These are phyloP conservation scores for Colletotrichum karsti DNA, from an alignment of 2,329 filamentous ascomycete species.

Conservation along the genomic window DNA sequence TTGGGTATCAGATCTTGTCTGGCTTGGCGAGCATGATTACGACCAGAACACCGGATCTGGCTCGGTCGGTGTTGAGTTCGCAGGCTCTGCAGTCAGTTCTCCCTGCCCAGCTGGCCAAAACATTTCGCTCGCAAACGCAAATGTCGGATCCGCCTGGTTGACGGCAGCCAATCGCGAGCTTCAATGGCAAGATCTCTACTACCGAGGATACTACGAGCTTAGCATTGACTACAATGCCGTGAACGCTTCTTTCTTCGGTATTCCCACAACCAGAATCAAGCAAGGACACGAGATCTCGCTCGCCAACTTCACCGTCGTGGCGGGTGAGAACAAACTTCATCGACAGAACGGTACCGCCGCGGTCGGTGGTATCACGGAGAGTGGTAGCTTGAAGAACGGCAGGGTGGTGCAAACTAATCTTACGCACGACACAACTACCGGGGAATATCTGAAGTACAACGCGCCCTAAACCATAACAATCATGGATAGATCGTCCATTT, in stretches of 20 bases:
- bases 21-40: slow-evolving; percentile 63
- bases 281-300: slow-evolving; percentile 73
- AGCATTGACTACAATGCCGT: slow-evolving; percentile 64
- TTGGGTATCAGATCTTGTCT: slow-evolving; percentile 69
- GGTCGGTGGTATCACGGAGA: slow-evolving; percentile 54
- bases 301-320: slow-evolving; percentile 74
- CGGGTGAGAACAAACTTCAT: slow-evolving; percentile 66
- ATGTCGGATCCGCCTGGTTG: neutral
- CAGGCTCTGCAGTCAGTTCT: slow-evolving; percentile 67
- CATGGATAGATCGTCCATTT: neutral
- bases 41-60: slow-evolving; percentile 61
- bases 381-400: slow-evolving; percentile 62
- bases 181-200: slow-evolving; percentile 79
- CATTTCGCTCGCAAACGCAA: neutral
- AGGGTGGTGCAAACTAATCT: slow-evolving; percentile 57
- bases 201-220: slow-evolving; percentile 77
- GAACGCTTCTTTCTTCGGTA: slow-evolving; percentile 66
- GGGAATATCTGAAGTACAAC: slow-evolving; percentile 13
- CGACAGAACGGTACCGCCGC: slow-evolving; percentile 40
- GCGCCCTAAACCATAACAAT: neutral
- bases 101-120: slow-evolving; percentile 8
- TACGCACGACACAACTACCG: slow-evolving; percentile 44
- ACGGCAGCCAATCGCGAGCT: slow-evolving; percentile 64
- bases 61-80: slow-evolving; percentile 70
- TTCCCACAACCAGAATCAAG: slow-evolving; percentile 64